These are phyloP conservation scores for Mallotus repandus DNA, from an alignment of 441 rosid genomes.

Conservation along the genomic window DNA sequence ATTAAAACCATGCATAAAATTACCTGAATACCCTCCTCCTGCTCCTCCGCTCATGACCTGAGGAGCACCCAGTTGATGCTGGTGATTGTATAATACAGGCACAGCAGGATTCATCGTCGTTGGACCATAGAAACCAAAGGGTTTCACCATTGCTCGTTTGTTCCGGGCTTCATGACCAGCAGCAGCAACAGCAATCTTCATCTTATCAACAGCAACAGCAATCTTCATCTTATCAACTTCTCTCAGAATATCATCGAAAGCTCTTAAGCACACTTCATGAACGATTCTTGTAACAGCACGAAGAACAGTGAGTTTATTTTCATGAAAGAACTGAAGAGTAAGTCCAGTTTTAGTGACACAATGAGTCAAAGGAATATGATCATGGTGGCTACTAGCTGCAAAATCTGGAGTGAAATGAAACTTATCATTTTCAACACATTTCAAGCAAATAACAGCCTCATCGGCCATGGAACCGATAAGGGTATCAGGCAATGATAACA, in stretches of 20 bases:
- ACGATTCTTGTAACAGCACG: constrained; percentile 31
- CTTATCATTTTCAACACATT: constrained; percentile 29
- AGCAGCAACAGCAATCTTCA: not conserved
- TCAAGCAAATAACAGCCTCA: constrained; percentile 48
- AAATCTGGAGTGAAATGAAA: not conserved
- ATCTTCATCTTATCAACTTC: constrained; percentile 6
- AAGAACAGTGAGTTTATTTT: constrained; percentile 29
- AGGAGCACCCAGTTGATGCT: not conserved
- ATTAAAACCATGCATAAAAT: constrained; percentile 1
- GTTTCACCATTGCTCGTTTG: not conserved
- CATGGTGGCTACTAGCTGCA: not conserved
- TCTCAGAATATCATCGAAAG: constrained; percentile 46
- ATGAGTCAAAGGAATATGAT: constrained; percentile 32
- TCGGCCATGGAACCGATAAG: constrained; percentile 41
- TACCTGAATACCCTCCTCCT: constrained; percentile 6
- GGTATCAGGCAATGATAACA: constrained; percentile 34
- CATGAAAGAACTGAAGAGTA: constrained; percentile 36
- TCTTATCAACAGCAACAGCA: not conserved
- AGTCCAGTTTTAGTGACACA: constrained; percentile 26
- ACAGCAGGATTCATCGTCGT: constrained; percentile 1
- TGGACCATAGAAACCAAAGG: not conserved
- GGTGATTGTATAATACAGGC: not conserved
- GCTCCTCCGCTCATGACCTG: not conserved
- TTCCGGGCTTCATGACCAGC: not conserved
- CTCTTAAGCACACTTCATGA: constrained; percentile 41